Conservation (phyloP, 1,139 yeast genomes). For the Geotrichum australiense region DNA sequence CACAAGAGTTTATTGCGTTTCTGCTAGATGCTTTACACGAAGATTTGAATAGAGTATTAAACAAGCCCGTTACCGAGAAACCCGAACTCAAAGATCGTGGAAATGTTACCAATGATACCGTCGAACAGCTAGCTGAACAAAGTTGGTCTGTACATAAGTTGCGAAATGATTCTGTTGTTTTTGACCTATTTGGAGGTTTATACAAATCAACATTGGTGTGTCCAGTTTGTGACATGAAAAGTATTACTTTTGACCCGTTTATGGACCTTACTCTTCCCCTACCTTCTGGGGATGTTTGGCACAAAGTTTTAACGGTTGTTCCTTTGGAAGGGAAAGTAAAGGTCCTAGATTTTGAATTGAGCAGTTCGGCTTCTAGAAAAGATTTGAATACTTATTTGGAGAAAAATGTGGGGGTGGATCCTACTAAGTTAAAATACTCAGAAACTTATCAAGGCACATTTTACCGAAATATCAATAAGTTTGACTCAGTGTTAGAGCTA, state of each 20-base stretch:
- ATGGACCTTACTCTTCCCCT: slow-evolving; percentile 85
- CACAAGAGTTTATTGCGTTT: slow-evolving; percentile 91
- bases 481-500: slow-evolving; percentile 58
- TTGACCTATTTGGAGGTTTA: slow-evolving; percentile 82
- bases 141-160: slow-evolving; percentile 78
- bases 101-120: slow-evolving; percentile 47
- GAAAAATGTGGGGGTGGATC: slow-evolving; percentile 24
- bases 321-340: slow-evolving; percentile 46
- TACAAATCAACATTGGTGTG: slow-evolving; percentile 86
- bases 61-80: slow-evolving; percentile 83
- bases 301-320: slow-evolving; percentile 55
- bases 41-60: slow-evolving; percentile 73
- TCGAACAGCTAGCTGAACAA: slow-evolving; percentile 55
- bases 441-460: slow-evolving; percentile 68
- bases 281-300: slow-evolving; percentile 74
- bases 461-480: slow-evolving; percentile 61
- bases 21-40: slow-evolving; percentile 88
- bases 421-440: slow-evolving; percentile 47
- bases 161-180: slow-evolving; percentile 79
- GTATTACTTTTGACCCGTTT: slow-evolving; percentile 91
- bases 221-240: slow-evolving; percentile 73
- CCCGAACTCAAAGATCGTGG: slow-evolving; percentile 69
- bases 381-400: slow-evolving; percentile 61
- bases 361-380: slow-evolving; percentile 55
- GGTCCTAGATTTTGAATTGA: slow-evolving; percentile 62